These are phyloP conservation scores for Phytophthora capsici DNA, from an alignment of 352 stramenopile genomes.

Conservation along the genomic window DNA sequence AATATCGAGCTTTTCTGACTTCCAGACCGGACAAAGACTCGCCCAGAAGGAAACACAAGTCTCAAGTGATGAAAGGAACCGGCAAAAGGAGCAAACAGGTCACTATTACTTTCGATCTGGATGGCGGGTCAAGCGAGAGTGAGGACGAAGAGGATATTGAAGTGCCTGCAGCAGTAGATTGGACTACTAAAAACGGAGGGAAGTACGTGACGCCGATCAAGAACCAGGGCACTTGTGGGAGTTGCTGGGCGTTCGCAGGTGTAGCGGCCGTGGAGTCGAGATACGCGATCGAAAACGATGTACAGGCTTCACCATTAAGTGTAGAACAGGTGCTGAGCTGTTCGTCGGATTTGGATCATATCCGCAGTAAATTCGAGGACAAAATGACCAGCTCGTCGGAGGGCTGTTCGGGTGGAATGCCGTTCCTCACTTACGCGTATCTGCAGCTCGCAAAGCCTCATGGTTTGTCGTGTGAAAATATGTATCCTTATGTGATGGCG, in stretches of 20 bases:
- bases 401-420: constrained; percentile 89
- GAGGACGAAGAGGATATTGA: constrained; percentile 25
- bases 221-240: constrained; percentile 93
- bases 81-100: constrained; percentile 23
- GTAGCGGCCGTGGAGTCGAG: constrained; percentile 77
- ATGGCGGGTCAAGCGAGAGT: constrained; percentile 20
- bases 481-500: constrained; percentile 85
- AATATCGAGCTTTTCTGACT: constrained; percentile 68
- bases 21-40: constrained; percentile 47
- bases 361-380: constrained; percentile 71
- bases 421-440: constrained; percentile 91
- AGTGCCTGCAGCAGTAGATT: constrained; percentile 67
- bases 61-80: constrained; percentile 18
- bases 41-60: constrained; percentile 16
- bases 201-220: constrained; percentile 92
- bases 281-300: constrained; percentile 80
- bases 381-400: constrained; percentile 83
- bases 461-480: constrained; percentile 71
- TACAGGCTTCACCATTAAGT: constrained; percentile 68
- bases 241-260: constrained; percentile 92
- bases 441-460: constrained; percentile 62
- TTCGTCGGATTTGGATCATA: constrained; percentile 71
- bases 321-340: constrained; percentile 88
- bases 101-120: constrained; percentile 33
- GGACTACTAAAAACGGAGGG: constrained; percentile 68